Percentiles rank a stretch among this genome's conserved stretches.
phyloP scores from a whole-genome alignment of 140 eudicot species.

The Erigeron philadelphicus region DNA sequence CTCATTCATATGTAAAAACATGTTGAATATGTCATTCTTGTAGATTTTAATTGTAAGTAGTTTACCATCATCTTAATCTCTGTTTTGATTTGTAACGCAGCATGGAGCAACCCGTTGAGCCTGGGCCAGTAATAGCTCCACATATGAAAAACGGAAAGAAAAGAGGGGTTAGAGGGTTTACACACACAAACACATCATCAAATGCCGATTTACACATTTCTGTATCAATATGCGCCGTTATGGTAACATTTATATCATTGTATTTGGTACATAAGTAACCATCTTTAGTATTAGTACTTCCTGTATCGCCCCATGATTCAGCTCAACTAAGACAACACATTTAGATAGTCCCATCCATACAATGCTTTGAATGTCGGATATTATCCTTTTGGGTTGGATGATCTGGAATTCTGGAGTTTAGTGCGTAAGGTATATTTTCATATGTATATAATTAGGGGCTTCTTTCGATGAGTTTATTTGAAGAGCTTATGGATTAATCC shows the following conservation, averaged over 20 bases:
- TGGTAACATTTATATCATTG: conserved; percentile 20
- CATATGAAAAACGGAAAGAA: conserved; percentile 16
- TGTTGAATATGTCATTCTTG: neutral
- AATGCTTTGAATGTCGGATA: too few relatives aligned
- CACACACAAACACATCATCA: conserved; percentile 24
- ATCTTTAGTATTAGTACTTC: neutral
- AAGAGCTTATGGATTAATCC: too few relatives aligned
- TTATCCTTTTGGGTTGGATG: too few relatives aligned
- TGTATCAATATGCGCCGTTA: conserved; percentile 22
- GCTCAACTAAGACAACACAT: neutral
- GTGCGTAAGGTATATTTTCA: too few relatives aligned
- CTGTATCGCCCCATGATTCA: neutral
- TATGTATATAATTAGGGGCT: too few relatives aligned
- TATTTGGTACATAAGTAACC: conserved; percentile 16
- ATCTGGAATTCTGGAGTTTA: too few relatives aligned
- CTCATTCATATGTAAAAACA: neutral
- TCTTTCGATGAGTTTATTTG: too few relatives aligned
- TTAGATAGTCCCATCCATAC: neutral
- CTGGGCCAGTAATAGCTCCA: conserved; percentile 34
- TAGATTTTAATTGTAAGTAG: neutral
- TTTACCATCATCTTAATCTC: neutral
- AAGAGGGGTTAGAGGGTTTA: conserved; percentile 1
- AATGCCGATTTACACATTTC: conserved; percentile 25
- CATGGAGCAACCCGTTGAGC: conserved; percentile 30
- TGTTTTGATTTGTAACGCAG: conserved; percentile 36